Conservation (phyloP, 805 yeast genomes). For the Yarrowia porcina region DNA sequence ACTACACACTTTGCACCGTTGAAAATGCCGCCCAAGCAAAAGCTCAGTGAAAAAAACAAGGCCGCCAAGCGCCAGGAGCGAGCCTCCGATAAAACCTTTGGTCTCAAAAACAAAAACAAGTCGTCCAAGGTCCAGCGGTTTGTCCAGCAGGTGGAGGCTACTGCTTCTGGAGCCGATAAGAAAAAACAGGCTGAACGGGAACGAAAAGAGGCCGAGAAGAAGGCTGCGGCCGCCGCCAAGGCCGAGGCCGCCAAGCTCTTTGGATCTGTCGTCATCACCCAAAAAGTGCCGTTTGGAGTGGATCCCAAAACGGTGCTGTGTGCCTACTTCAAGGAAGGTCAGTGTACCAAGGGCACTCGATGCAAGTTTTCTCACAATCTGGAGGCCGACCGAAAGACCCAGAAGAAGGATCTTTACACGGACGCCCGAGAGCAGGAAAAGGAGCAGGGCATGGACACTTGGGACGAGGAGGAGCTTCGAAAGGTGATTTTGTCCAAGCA, state of each 20-base stretch:
- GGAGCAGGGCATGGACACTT: constrained; percentile 85
- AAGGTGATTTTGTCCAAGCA: constrained; percentile 85
- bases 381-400: constrained; percentile 78
- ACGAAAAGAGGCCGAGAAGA: constrained; percentile 70
- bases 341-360: constrained; percentile 59
- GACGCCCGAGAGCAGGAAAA: constrained; percentile 73
- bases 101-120: constrained; percentile 91
- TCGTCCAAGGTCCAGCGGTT: constrained; percentile 82
- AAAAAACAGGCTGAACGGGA: constrained; percentile 73
- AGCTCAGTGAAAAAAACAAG: constrained; percentile 54
- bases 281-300: constrained; percentile 92
- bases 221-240: constrained; percentile 86
- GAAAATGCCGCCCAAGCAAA: constrained; percentile 50
- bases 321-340: constrained; percentile 81
- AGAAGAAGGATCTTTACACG: constrained; percentile 86
- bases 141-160: constrained; percentile 62
- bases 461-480: constrained; percentile 96
- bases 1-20: too few relatives aligned
- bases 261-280: constrained; percentile 61
- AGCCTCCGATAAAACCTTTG: constrained; percentile 86
- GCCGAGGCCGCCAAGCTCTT: constrained; percentile 79
- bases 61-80: constrained; percentile 55
- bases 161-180: constrained; percentile 53
- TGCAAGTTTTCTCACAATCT: constrained; percentile 95
- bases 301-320: constrained; percentile 94